These are phyloP conservation scores for Mycena indigotica DNA, from an alignment of 768 basidiomycete species.

Conservation along the genomic window DNA sequence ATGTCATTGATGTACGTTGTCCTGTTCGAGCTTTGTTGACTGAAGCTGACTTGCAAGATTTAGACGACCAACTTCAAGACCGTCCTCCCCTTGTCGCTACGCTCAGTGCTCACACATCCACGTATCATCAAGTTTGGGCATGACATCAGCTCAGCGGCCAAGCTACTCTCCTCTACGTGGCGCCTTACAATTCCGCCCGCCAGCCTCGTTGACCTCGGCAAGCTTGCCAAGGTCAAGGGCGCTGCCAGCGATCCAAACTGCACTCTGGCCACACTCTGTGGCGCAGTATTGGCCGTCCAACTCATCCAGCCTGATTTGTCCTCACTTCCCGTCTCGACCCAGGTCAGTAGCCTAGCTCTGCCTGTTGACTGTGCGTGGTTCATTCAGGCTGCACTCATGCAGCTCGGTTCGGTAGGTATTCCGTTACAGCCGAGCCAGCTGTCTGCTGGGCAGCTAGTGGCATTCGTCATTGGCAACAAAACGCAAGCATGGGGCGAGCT, in stretches of 20 bases:
- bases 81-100: neutral
- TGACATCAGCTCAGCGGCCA: neutral
- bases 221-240: neutral
- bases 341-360: neutral
- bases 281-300: neutral
- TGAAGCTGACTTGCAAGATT: neutral
- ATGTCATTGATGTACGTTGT: constrained; percentile 3
- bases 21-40: neutral
- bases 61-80: neutral
- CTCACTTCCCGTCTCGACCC: too few species aligned
- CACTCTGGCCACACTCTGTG: neutral
- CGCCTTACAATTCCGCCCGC: neutral
- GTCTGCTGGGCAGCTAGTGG: constrained; percentile 11
- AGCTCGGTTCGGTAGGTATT: constrained; percentile 7
- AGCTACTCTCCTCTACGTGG: neutral
- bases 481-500: constrained; percentile 10
- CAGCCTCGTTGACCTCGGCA: neutral
- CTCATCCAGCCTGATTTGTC: neutral
- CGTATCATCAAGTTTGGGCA: neutral
- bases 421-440: constrained; percentile 7
- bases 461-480: constrained; percentile 8
- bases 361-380: constrained; percentile 15
- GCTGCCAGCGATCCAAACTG: neutral
- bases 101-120: neutral
- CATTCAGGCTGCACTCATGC: constrained; percentile 1